Percentiles rank a stretch among this genome's conserved stretches.
Conservation (phyloP, 495 filamentous ascomycete genomes). For the Pseudevernia furfuracea region DNA sequence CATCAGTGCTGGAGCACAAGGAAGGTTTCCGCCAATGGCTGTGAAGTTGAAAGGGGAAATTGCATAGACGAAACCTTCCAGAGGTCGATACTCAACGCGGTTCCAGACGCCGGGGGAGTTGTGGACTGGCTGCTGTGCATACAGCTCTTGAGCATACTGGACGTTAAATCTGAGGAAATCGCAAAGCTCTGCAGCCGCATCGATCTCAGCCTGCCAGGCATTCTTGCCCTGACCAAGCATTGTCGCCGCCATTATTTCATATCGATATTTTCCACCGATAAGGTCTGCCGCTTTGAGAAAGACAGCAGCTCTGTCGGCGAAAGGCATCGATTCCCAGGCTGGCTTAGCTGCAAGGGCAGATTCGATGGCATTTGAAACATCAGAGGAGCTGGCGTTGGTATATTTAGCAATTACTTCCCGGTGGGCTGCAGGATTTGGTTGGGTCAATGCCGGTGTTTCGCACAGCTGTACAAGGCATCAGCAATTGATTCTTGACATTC, state of each 20-base stretch:
- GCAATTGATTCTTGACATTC: not conserved
- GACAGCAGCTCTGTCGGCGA: conserved; percentile 79
- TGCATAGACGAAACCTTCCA: conserved; percentile 84
- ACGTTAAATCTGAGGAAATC: conserved; percentile 87
- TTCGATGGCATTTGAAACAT: conserved; percentile 67
- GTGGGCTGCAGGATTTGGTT: conserved; percentile 71
- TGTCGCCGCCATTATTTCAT: conserved; percentile 86
- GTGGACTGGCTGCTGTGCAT: conserved; percentile 72
- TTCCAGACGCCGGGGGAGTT: conserved; percentile 74
- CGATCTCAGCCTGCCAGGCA: conserved; percentile 95
- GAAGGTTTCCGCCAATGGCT: conserved; percentile 72
- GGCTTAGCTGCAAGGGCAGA: conserved; percentile 74
- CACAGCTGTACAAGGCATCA: conserved; percentile 11
- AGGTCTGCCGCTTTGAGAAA: conserved; percentile 94
- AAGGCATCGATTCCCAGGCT: conserved; percentile 74
- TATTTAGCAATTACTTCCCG: conserved; percentile 61
- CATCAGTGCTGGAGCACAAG: conserved; percentile 64
- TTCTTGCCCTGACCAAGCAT: conserved; percentile 97
- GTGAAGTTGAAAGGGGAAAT: conserved; percentile 89
- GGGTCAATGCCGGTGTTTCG: conserved; percentile 30
- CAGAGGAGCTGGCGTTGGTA: conserved; percentile 58
- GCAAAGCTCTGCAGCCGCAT: conserved; percentile 81
- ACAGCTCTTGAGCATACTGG: conserved; percentile 78
- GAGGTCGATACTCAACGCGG: conserved; percentile 69
- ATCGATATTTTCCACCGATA: conserved; percentile 80